phyloP scores from a whole-genome alignment of 805 yeast species.

The Candida odintsovae region DNA sequence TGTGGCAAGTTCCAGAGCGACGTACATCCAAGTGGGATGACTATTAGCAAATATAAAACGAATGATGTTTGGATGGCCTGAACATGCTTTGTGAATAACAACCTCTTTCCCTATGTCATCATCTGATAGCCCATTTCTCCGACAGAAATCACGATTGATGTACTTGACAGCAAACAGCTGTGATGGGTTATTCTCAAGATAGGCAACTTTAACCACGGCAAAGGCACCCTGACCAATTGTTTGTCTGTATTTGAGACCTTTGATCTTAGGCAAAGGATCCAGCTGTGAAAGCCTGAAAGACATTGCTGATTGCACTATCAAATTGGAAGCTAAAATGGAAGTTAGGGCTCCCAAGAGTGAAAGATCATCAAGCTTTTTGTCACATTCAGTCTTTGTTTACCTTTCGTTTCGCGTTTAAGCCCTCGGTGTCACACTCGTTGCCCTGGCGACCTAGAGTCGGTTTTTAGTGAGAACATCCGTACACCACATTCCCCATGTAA shows the following conservation, averaged over 20 bases:
- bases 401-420: neutral
- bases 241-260: constrained; percentile 39
- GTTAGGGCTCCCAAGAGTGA: neutral
- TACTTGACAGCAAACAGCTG: constrained; percentile 52
- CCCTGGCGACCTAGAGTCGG: neutral
- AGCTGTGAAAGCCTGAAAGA: constrained; percentile 37
- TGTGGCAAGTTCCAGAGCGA: constrained; percentile 61
- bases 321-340: too few species aligned
- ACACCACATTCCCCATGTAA: neutral
- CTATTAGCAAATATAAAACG: constrained; percentile 48
- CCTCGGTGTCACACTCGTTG: neutral
- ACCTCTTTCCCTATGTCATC: constrained; percentile 48
- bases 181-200: constrained; percentile 25
- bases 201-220: constrained; percentile 56
- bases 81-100: constrained; percentile 51
- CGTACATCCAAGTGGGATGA: constrained; percentile 53
- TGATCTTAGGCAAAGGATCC: constrained; percentile 43
- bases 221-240: constrained; percentile 66
- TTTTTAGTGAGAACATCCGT: neutral
- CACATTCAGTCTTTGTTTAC: neutral
- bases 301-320: neutral
- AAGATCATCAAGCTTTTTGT: neutral
- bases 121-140: constrained; percentile 30
- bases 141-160: constrained; percentile 38
- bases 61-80: constrained; percentile 55